Evolutionary conservation across 192 early-diverging fungal species (phyloP).

Genomic region (Entomortierella parvispora): DNA sequence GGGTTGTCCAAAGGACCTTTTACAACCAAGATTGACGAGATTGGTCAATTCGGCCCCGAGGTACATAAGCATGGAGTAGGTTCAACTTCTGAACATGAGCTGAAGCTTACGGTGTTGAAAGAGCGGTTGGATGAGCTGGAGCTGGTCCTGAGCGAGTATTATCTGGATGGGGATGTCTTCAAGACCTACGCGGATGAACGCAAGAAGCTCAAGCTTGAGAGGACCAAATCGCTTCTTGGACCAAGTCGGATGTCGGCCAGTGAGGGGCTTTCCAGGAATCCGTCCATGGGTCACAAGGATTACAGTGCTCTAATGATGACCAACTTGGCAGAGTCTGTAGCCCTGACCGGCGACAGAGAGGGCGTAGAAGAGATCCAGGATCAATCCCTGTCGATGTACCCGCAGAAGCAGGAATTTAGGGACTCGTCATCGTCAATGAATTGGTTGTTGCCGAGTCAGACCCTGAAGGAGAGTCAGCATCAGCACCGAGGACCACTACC

Average conservation of each 20-base stretch:
- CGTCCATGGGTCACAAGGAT: background rate
- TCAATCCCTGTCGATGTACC: background rate
- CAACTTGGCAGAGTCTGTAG: background rate
- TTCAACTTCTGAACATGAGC: background rate
- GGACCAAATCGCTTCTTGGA: background rate
- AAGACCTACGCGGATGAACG: slow-evolving; percentile 17
- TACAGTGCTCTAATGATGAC: background rate
- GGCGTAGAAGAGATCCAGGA: background rate
- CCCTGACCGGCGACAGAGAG: too few species aligned
- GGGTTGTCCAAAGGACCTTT: slow-evolving; percentile 41
- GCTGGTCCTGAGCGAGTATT: slow-evolving; percentile 33
- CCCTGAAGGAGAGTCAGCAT: slow-evolving; percentile 21
- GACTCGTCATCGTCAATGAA: background rate
- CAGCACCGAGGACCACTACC: slow-evolving; percentile 24
- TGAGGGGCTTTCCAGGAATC: too few species aligned
- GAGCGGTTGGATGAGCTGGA: slow-evolving; percentile 44
- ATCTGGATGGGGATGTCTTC: slow-evolving; percentile 27
- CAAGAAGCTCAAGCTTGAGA: background rate
- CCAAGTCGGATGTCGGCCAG: too few species aligned
- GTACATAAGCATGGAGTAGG: too few species aligned
- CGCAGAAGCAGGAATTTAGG: background rate
- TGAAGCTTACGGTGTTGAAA: slow-evolving; percentile 20
- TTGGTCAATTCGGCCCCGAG: slow-evolving; percentile 19
- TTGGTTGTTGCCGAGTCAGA: slow-evolving; percentile 10
- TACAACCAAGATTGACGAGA: slow-evolving; percentile 17